phyloP scores from a whole-genome alignment of 257 asterid species.

The Prunella vulgaris region DNA sequence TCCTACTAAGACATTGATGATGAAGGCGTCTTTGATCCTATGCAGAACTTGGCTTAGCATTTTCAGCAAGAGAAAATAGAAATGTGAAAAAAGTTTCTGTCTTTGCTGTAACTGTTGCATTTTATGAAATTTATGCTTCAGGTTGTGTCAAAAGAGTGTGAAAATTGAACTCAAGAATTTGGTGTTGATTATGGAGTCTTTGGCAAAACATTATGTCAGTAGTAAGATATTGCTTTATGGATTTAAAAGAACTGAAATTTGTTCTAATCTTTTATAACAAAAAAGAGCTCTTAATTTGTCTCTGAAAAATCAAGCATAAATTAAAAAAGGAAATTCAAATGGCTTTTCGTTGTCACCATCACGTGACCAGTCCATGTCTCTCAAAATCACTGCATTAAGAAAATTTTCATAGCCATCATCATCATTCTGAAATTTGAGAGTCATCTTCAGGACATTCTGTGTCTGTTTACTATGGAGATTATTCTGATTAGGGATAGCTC shows the following conservation, averaged over 20 bases:
- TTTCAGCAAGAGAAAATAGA: not conserved
- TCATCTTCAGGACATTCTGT: not conserved
- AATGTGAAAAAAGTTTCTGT: not conserved
- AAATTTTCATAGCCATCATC: not conserved
- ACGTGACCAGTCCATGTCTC: not conserved
- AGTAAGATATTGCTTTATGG: not conserved
- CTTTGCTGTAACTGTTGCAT: not conserved
- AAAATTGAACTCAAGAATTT: not conserved
- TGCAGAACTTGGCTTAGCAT: not conserved
- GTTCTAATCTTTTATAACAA: not conserved
- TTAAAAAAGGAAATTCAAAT: not conserved
- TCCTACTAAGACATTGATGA: not conserved
- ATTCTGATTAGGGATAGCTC: not conserved
- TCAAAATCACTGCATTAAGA: not conserved
- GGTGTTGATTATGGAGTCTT: not conserved
- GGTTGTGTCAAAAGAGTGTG: not conserved
- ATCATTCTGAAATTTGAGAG: not conserved
- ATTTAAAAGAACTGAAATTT: not conserved
- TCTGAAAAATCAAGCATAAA: not conserved
- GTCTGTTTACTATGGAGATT: not conserved
- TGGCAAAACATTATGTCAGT: not conserved
- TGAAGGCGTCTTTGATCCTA: not conserved
- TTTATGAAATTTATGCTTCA: not conserved
- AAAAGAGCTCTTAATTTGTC: not conserved
- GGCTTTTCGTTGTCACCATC: not conserved